Evolutionary conservation across 257 asterid species (phyloP).

Genomic region (Nicotiana undulata): DNA sequence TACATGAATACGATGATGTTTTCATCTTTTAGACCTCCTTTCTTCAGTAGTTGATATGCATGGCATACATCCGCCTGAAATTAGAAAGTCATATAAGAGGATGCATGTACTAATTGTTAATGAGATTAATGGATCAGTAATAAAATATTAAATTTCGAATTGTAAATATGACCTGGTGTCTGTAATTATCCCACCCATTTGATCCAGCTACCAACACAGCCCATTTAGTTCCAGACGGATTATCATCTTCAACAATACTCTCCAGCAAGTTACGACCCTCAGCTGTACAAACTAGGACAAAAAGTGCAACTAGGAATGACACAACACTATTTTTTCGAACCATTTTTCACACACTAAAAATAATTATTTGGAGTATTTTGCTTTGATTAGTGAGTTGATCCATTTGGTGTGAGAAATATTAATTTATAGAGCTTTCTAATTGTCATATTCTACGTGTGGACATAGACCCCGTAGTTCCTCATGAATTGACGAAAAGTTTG

Average conservation of each 20-base stretch:
- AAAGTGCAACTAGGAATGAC: constrained; percentile 35
- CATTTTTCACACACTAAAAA: constrained; percentile 17
- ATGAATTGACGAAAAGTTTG: not conserved
- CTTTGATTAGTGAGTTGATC: not conserved
- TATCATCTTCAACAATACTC: constrained; percentile 33
- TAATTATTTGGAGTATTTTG: not conserved
- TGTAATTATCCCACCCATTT: constrained; percentile 74
- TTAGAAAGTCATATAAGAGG: not conserved
- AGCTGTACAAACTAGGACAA: constrained; percentile 29
- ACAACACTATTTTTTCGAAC: constrained; percentile 35
- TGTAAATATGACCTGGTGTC: constrained; percentile 66
- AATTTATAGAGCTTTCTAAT: not conserved
- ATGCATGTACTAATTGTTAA: no score
- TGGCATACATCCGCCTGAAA: constrained; percentile 87
- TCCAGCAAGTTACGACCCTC: constrained; percentile 40
- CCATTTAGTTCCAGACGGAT: constrained; percentile 73
- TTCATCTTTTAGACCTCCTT: constrained; percentile 79
- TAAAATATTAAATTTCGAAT: not conserved
- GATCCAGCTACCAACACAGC: constrained; percentile 90
- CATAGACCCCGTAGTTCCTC: not conserved
- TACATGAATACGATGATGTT: constrained; percentile 78
- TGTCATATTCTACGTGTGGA: not conserved
- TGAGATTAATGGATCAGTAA: not conserved
- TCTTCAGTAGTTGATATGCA: constrained; percentile 76
- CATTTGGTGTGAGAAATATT: not conserved